Conservation (phyloP, 2,329 filamentous ascomycete genomes). For the Nigrospora osmanthi region DNA sequence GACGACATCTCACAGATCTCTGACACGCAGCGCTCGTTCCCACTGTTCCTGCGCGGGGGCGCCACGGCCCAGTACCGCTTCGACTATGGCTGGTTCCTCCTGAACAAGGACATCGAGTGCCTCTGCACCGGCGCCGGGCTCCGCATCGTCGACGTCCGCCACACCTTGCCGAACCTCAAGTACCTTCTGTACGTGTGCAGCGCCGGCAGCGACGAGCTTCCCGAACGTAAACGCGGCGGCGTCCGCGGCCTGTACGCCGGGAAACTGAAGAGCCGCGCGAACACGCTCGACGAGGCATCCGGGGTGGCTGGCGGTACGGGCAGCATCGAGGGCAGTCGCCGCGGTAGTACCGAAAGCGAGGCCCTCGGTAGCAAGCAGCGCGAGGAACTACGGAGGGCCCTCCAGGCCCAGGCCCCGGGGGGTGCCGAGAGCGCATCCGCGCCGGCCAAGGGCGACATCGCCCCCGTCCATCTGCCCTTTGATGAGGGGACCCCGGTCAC, state of each 20-base stretch:
- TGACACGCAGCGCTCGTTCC: slow-evolving; percentile 59
- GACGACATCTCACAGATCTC: slow-evolving; percentile 49
- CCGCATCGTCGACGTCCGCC: slow-evolving; percentile 79
- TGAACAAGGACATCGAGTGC: slow-evolving; percentile 88
- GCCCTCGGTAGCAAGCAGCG: slow-evolving; percentile 24
- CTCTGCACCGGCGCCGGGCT: slow-evolving; percentile 60
- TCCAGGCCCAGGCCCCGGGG: slow-evolving; percentile 17
- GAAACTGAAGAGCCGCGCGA: slow-evolving; percentile 28
- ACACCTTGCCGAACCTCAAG: slow-evolving; percentile 89
- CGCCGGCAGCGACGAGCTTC: slow-evolving; percentile 60
- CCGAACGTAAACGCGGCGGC: slow-evolving; percentile 53
- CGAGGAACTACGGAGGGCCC: slow-evolving; percentile 31
- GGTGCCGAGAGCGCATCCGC: slow-evolving; percentile 1
- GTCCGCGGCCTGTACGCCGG: slow-evolving; percentile 51
- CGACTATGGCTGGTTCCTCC: slow-evolving; percentile 91
- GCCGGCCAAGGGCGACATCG: neutral
- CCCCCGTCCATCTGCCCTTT: slow-evolving; percentile 33
- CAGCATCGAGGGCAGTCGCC: slow-evolving; percentile 24
- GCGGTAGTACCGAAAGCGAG: slow-evolving; percentile 23
- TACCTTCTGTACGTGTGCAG: slow-evolving; percentile 87
- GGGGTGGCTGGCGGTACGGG: slow-evolving; percentile 19
- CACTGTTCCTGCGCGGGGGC: slow-evolving; percentile 61
- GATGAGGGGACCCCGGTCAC: slow-evolving; percentile 36
- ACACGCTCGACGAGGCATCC: slow-evolving; percentile 17
- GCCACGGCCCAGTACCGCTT: slow-evolving; percentile 78